phyloP scores from a whole-genome alignment of 2,329 filamentous ascomycete species.

The Exophiala spinifera region DNA sequence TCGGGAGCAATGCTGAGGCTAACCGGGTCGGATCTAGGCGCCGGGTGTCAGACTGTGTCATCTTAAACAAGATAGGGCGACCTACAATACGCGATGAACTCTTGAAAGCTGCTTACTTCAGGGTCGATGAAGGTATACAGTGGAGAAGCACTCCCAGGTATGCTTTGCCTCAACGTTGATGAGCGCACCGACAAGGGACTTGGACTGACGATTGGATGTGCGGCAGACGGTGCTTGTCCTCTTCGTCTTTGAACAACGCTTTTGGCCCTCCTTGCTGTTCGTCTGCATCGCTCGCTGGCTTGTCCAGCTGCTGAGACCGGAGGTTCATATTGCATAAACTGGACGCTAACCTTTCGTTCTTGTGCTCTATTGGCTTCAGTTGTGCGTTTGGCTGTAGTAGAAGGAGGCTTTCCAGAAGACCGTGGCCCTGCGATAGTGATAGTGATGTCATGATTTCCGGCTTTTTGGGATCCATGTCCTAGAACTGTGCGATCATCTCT shows the following conservation, averaged over 20 bases:
- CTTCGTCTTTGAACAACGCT: neutral
- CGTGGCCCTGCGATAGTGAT: constrained; percentile 6
- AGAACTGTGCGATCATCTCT: neutral
- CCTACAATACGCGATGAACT: constrained; percentile 17
- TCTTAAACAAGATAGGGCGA: neutral
- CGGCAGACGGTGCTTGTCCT: neutral
- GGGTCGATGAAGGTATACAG: constrained; percentile 21
- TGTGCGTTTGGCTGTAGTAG: neutral
- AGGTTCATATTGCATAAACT: constrained; percentile 17
- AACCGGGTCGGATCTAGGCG: constrained; percentile 17
- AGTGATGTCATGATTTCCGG: constrained; percentile 19
- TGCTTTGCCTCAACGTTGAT: too few relatives aligned
- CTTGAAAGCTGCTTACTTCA: constrained; percentile 18
- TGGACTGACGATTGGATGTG: neutral
- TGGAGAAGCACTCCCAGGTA: constrained; percentile 7
- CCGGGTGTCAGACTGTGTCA: neutral
- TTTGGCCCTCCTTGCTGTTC: neutral
- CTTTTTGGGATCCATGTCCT: neutral
- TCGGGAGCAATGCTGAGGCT: constrained; percentile 16
- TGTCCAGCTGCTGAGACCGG: neutral
- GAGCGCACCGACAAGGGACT: neutral
- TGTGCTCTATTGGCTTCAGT: neutral
- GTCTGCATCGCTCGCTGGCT: neutral
- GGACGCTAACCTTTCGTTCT: neutral
- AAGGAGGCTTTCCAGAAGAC: neutral